These are phyloP conservation scores for Pichia sp. DNA, from an alignment of 1,139 yeast genomes.

Conservation along the genomic window DNA sequence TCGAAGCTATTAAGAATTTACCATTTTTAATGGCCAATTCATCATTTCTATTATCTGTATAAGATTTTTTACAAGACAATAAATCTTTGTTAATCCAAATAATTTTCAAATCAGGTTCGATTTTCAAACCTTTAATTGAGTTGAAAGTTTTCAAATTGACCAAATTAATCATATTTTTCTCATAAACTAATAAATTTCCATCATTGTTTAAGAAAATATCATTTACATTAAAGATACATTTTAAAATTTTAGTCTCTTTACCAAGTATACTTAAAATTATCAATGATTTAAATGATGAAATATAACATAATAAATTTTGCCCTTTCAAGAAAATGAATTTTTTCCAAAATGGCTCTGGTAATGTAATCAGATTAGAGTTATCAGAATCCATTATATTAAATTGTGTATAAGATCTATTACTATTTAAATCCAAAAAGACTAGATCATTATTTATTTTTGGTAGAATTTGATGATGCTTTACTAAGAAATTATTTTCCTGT, in stretches of 20 bases:
- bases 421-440: not conserved
- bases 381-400: not conserved
- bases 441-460: not conserved
- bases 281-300: not conserved
- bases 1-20: not conserved
- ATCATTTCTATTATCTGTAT: no score
- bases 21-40: not conserved
- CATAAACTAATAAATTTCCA: not conserved
- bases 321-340: not conserved
- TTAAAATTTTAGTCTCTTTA: not conserved
- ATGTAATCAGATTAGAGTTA: not conserved
- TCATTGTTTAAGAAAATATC: not conserved
- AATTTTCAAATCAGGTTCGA: not conserved
- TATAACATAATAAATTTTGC: not conserved
- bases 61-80: not conserved
- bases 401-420: not conserved
- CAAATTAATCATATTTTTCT: not conserved
- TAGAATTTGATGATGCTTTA: not conserved
- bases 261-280: no score
- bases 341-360: not conserved
- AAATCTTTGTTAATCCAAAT: not conserved
- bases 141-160: not conserved
- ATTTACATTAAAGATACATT: not conserved
- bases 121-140: not conserved
- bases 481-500: not conserved